phyloP scores from a whole-genome alignment of 768 basidiomycete species.

The Lactarius psammicola region DNA sequence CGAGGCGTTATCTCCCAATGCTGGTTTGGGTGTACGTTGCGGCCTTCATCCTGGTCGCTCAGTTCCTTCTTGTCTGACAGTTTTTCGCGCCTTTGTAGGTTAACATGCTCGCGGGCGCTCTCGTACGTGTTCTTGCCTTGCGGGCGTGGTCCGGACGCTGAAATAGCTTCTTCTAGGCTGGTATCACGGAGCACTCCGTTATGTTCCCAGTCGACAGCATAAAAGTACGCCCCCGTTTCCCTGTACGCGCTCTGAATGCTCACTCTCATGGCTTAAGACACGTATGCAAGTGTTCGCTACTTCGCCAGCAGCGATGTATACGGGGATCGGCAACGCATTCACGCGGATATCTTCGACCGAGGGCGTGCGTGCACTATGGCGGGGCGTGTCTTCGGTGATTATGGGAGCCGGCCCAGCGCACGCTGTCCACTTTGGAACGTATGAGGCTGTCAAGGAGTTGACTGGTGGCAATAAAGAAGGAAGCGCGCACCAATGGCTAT shows the following conservation, averaged over 20 bases:
- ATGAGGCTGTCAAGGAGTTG: conserved; percentile 93
- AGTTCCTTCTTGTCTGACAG: conserved; percentile 22
- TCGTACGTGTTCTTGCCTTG: conserved; percentile 55
- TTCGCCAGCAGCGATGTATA: conserved; percentile 82
- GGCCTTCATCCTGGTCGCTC: conserved; percentile 1
- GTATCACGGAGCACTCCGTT: conserved; percentile 97
- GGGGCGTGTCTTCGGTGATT: conserved; percentile 94
- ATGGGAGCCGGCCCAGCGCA: conserved; percentile 97
- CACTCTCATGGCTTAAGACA: conserved; percentile 54
- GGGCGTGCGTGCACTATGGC: conserved; percentile 87
- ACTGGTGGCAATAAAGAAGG: conserved; percentile 76
- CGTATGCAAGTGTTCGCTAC: conserved; percentile 98
- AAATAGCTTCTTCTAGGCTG: conserved; percentile 66
- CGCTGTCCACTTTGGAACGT: conserved; percentile 94
- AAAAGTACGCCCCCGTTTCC: conserved; percentile 59
- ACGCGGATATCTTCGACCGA: conserved; percentile 92
- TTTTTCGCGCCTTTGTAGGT: conserved; percentile 50
- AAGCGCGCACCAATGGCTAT: conserved; percentile 74
- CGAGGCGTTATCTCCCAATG: conserved; percentile 69
- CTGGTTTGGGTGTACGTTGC: conserved; percentile 65
- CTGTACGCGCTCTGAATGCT: neutral
- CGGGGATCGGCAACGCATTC: conserved; percentile 87
- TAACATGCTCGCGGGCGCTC: conserved; percentile 95
- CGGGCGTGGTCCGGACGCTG: neutral
- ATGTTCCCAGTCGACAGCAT: conserved; percentile 99